Evolutionary conservation across 2,329 filamentous ascomycete genomes (phyloP).

Genomic region (Colletotrichum zoysiae): DNA sequence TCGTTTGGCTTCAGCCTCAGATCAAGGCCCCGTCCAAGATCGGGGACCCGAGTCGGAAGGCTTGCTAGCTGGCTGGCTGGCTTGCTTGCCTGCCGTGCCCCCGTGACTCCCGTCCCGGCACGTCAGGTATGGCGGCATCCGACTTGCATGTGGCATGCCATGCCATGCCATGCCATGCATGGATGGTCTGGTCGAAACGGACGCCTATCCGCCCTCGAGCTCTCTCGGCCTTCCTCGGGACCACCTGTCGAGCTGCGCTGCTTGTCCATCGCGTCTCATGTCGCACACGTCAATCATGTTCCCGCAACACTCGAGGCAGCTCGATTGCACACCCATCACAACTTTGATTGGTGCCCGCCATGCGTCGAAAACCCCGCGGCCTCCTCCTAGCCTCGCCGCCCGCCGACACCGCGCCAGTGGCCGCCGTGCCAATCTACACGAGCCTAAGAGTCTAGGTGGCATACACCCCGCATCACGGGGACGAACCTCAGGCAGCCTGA

Average conservation of each 20-base stretch:
- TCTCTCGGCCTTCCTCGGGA: not conserved
- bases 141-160: conserved; percentile 28
- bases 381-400: conserved; percentile 6
- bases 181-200: not conserved
- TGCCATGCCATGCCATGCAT: not conserved
- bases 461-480: conserved; percentile 19
- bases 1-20: conserved; percentile 19
- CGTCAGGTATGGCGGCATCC: conserved; percentile 11
- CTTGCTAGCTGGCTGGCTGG: too few relatives aligned
- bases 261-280: not conserved
- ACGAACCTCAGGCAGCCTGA: not conserved
- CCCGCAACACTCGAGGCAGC: not conserved
- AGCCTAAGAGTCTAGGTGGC: not conserved
- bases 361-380: not conserved
- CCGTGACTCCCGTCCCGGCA: conserved; percentile 32
- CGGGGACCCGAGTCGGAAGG: conserved; percentile 9
- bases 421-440: not conserved
- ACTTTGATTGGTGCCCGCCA: conserved; percentile 32
- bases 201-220: not conserved
- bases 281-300: not conserved
- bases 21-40: conserved; percentile 7
- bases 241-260: not conserved
- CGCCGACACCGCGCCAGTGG: not conserved
- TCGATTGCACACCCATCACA: not conserved
- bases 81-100: conserved; percentile 6